A percentile compares a stretch with the other conserved stretches of the same genome.
Conservation (phyloP, 192 early-diverging fungal genomes). For the Helicostylum pulchrum region DNA sequence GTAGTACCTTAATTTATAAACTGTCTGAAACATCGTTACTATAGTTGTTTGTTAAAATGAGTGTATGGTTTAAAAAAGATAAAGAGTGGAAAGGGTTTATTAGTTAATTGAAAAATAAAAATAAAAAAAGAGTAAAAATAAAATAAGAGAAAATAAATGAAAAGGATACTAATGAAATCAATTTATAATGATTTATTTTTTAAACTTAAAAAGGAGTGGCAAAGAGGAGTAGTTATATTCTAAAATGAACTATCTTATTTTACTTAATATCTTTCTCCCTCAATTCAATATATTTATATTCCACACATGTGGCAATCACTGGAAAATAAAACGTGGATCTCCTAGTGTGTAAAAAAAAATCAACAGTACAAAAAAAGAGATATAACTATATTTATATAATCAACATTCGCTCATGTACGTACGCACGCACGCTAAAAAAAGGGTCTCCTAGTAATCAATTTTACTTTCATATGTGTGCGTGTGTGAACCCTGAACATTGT, state of each 20-base stretch:
- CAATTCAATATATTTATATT: neutral
- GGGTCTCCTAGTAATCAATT: too few species aligned
- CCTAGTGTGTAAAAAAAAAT: neutral
- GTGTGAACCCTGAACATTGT: too few species aligned
- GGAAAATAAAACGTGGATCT: neutral
- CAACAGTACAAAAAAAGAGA: too few species aligned
- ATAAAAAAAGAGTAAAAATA: neutral
- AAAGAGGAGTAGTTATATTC: slow-evolving; percentile 9
- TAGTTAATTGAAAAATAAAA: neutral
- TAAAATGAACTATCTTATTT: slow-evolving; percentile 6
- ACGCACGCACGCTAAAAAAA: too few species aligned
- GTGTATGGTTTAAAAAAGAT: neutral
- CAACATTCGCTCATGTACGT: too few species aligned
- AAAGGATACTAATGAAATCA: neutral
- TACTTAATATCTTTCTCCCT: neutral
- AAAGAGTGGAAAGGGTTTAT: neutral
- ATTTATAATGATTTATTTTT: neutral
- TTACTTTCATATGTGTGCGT: too few species aligned
- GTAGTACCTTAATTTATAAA: slow-evolving; percentile 2
- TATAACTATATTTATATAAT: too few species aligned
- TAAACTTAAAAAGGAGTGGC: slow-evolving; percentile 14
- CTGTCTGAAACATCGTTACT: slow-evolving; percentile 4
- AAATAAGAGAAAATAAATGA: neutral
- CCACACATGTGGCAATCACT: neutral
- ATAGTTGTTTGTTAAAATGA: neutral